These are phyloP conservation scores for Paecilomyces niveus DNA, from an alignment of 2,329 filamentous ascomycete species.

Conservation along the genomic window DNA sequence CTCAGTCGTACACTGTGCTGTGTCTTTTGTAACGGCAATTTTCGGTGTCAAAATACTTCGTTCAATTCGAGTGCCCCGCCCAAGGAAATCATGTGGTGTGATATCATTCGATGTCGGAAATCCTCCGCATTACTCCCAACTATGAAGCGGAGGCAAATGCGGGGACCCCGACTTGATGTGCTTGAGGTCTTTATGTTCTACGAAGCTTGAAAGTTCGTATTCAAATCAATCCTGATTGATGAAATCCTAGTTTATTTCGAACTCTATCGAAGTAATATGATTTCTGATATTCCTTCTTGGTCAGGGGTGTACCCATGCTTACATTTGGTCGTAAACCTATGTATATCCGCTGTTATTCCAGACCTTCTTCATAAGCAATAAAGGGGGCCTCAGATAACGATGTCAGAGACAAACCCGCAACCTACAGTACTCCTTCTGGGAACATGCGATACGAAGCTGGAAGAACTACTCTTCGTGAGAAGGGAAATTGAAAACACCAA, in stretches of 20 bases:
- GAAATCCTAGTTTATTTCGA: neutral
- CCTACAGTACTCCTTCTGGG: constrained; percentile 43
- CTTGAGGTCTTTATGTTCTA: neutral
- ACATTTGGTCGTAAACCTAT: too few relatives aligned
- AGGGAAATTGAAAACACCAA: constrained; percentile 34
- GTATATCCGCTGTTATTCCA: neutral
- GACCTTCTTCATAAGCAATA: neutral
- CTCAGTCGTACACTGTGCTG: neutral
- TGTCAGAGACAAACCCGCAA: neutral
- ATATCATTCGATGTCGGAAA: neutral
- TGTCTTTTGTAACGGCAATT: neutral
- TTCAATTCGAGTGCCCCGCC: neutral
- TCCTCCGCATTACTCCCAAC: neutral
- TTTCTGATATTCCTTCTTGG: neutral
- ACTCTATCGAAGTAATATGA: neutral
- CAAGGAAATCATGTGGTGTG: neutral
- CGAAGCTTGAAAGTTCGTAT: neutral
- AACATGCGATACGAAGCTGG: constrained; percentile 59
- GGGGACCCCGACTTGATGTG: neutral
- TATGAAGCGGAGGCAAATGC: neutral
- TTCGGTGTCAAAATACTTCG: neutral
- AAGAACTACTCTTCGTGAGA: constrained; percentile 51
- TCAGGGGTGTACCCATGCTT: too few relatives aligned
- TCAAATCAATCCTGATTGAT: neutral
- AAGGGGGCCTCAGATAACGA: neutral